Evolutionary conservation across 2,329 filamentous ascomycete genomes (phyloP).

Genomic region (Chaetomium olivaceum): DNA sequence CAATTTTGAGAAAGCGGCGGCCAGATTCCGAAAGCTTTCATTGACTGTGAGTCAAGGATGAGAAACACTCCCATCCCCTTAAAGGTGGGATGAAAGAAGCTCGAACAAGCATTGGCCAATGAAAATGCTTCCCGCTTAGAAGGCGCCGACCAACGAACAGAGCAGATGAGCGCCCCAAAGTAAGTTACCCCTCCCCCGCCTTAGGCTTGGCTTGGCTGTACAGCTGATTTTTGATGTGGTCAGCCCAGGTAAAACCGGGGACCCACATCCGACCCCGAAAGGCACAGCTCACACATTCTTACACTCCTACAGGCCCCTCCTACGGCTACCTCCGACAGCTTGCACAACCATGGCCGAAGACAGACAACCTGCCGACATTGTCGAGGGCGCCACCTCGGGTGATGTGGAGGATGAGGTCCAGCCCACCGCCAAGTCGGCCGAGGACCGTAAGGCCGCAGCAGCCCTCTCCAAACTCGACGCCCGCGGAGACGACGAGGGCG

Average conservation of each 20-base stretch:
- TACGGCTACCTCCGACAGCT: not conserved
- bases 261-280: slow-evolving; percentile 11
- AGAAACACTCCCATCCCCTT: not conserved
- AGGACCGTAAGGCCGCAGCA: slow-evolving; percentile 75
- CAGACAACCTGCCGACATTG: slow-evolving; percentile 58
- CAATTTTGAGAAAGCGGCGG: not conserved
- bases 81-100: slow-evolving; percentile 16
- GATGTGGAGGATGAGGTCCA: slow-evolving; percentile 60
- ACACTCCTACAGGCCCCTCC: not conserved
- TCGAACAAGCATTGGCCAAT: slow-evolving; percentile 22
- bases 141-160: not conserved
- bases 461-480: slow-evolving; percentile 70
- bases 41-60: slow-evolving; percentile 24
- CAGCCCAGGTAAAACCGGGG: not conserved
- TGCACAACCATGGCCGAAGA: slow-evolving; percentile 57
- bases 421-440: slow-evolving; percentile 62
- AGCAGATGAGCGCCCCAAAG: not conserved
- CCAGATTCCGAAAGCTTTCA: slow-evolving; percentile 10
- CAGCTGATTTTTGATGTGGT: slow-evolving; percentile 13
- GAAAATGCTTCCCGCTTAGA: slow-evolving; percentile 3
- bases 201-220: not conserved
- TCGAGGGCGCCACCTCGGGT: slow-evolving; percentile 61
- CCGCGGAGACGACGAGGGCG: slow-evolving; percentile 49
- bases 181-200: slow-evolving; percentile 26
- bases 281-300: not conserved